Evolutionary conservation across 805 yeast genomes (phyloP), one percentile per base, ranked within the genome.

Genomic region (Brettanomyces sp.): DNA sequence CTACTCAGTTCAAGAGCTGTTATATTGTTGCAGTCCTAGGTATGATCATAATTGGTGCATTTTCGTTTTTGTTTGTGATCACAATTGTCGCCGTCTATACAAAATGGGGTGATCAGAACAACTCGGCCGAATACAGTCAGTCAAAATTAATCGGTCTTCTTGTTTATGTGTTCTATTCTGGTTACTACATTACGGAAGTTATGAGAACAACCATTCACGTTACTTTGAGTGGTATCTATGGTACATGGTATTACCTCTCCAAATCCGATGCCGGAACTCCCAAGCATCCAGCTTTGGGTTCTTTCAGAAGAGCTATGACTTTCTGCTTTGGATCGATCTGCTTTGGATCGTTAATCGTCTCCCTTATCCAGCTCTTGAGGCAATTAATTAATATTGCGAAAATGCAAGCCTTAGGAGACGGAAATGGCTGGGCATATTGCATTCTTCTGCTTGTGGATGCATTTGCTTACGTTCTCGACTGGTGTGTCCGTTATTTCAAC

Each of bases 191-290:
- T 49, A 73, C 90, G 18, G 96, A 88, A 63, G 93, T 88, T 21
- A 69, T 85, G 50, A 80, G 81, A 67, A 88, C 84, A 55, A 74
- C 86, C 11, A 80, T 89, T 42, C 95, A 90, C 58, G 82, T 82
- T 23, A 79, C 93, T 1, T 81, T 87, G 43, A 76, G 93, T 33
- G 95, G 95, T 22, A 80, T 88, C 33, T 90, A 77, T 60, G 96
- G 96, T n/a, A 78, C 91, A 4, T 89, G 96, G 96, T 89, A 85
- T 64, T 90, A 87, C 62, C 70, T 83, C 58, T 36, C 78, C 87
- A 50, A 50, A 24, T 47, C 56, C 8, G 54, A 47, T 33, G 75
- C 85, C 18, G 76, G 74, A 46, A 77, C 90, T 22, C 95, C 95
- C 33, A 76, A 62, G 56, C 74, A 76, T 69, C 91, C 93, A 23